Base-by-base conservation (phyloP, 768 basidiomycete genomes). In the Suillus subaureus region DNA sequence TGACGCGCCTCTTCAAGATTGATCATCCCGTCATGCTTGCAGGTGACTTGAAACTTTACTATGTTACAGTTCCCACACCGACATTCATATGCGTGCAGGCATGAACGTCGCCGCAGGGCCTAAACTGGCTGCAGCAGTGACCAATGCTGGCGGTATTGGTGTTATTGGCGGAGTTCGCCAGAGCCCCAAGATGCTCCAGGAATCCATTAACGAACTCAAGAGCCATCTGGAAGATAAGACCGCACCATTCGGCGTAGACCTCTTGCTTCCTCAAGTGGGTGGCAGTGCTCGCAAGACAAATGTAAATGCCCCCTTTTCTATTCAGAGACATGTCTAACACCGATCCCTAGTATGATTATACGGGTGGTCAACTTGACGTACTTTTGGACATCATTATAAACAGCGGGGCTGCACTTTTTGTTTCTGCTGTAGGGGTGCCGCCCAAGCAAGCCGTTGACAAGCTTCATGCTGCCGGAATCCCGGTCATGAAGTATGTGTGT, bases 81-180 rank as follows among this genome's bases (percentile, higher is more conserved):
- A 35, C 55, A 13, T 16, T 42, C 35, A 72, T 58, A 16, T 49
- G 51, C 28, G 26, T 55, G 47, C 6, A 75, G 74, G 74, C 28
- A 94, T 94, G 93, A 93, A 92, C 72, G 88, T 94, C 39, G 93
- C 93, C 61, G 91, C 93, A 56, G 92, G 92, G 7, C 92, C 93
- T 13, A 90, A 83, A 76, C 79, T 96, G 9, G 94, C 94, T 23
- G 94, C 93, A 26, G 87, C 92, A 1, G 93, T 96, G n/a, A 93
- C 93, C n/a, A 96, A 96, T 72, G 87, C 94, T 26, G 94, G 89
- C 70, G 92, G 92, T 6, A 88, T 92, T 69, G 95, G 95, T 26
- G 93, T 95, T 71, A 94, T 96, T 68, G 95, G 94, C 4, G 95
- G 94, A 40, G 76, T 92, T 54, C 84, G 85, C 43, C 90, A 90